Evolutionary conservation across 805 yeast species (phyloP).

Genomic region (Nakazawaea peltata): DNA sequence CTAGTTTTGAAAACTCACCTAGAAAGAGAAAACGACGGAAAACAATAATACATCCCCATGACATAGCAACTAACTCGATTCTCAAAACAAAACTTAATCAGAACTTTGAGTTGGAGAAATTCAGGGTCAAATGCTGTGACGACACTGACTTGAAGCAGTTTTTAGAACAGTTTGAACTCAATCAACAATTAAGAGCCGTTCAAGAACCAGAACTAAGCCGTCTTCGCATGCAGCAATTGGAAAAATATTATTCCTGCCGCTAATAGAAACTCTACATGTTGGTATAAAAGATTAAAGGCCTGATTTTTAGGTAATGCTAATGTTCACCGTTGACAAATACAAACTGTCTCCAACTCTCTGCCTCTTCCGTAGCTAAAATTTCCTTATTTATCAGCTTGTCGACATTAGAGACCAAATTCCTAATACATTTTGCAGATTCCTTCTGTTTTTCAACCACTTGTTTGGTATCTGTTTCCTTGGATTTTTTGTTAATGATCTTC

Average conservation of each 20-base stretch:
- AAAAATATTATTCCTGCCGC: constrained; percentile 18
- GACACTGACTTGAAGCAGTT: constrained; percentile 21
- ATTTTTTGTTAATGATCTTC: constrained; percentile 36
- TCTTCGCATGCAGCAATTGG: constrained; percentile 23
- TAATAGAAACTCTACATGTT: no score
- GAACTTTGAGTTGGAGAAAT: constrained; percentile 20
- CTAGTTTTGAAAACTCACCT: no score
- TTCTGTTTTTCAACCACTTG: constrained; percentile 55
- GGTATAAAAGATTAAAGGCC: background rate
- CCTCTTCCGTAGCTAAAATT: constrained; percentile 1
- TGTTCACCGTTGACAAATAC: constrained; percentile 3
- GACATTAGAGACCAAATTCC: constrained; percentile 4
- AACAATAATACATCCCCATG: background rate
- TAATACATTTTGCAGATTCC: constrained; percentile 24
- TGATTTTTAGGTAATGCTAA: background rate
- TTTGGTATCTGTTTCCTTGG: constrained; percentile 55
- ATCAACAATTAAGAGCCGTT: constrained; percentile 19
- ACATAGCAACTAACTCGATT: constrained; percentile 17
- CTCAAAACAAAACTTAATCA: constrained; percentile 22
- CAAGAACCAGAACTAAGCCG: constrained; percentile 18
- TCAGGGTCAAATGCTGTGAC: constrained; percentile 23
- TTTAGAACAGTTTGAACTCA: constrained; percentile 18
- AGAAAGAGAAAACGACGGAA: no score
- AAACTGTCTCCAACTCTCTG: constrained; percentile 8
- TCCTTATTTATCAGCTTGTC: constrained; percentile 1